Base-by-base conservation (phyloP, 768 basidiomycete species). In the Mrakia hoshinonis region DNA sequence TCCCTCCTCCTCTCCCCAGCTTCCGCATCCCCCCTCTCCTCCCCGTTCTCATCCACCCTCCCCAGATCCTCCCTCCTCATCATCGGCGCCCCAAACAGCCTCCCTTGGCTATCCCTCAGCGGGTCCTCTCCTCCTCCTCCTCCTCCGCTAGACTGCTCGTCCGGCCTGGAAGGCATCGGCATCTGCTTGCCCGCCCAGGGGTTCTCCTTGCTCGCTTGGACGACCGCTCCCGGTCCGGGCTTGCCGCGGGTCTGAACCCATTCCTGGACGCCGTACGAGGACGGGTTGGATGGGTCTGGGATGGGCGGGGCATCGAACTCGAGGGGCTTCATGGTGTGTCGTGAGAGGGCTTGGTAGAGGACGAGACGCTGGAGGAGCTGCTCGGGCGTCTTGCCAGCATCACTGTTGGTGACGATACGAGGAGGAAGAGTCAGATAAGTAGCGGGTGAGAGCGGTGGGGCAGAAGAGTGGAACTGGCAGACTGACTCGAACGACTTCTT, bases 111-210 rank as follows among this genome's bases (percentile, higher is more conserved):
- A 29, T 64, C 62, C 29, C 64, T 20, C 34, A 5, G 18, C 24
- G 46, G 43, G 29, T 48, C 39, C 18, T 39, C 31, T 2, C 18
- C 29, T 29, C 29, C 29, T 31, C 24, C 29, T 65, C 22, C 4
- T 0, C 38, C 20, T 12, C 11, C 18, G 9, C 9, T 13, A n/a
- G 13, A 12, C 36, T 46, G 46, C 36, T 66, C 47, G 20, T 48
- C 15, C 26, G 26, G 15, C 15, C 64, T 66, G 0, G 26, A 18
- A 43, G 64, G 64, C 11, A 48, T 47, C 24, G 64, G 64, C 26
- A 66, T 48, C 26, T 47, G 43, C 31, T 66, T 66, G 10, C 64
- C 64, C 18, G 64, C 64, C 64, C 64, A 66, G 18, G 64, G 64
- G 48, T 66, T 66, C 24, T 24, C 46, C 48, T 47, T 47, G 22